Percentiles rank a stretch among this genome's conserved stretches.
phyloP scores from a whole-genome alignment of 352 stramenopile species.

The Salisapilia sapeloensis region DNA sequence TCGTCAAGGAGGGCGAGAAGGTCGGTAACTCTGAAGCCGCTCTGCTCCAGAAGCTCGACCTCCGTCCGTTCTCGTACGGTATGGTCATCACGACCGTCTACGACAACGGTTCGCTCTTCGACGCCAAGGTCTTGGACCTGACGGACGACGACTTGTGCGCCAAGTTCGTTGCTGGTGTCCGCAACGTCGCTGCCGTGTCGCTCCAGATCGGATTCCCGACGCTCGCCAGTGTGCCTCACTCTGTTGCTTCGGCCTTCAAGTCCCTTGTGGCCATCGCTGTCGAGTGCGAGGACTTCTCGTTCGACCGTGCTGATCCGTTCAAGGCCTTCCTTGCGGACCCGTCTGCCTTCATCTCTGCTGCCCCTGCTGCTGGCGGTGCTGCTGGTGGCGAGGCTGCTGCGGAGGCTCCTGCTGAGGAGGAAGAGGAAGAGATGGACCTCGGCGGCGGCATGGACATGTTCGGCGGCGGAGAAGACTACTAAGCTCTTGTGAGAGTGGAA shows the following conservation, averaged over 20 bases:
- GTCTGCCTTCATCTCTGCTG: conserved; percentile 84
- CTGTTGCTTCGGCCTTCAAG: conserved; percentile 98
- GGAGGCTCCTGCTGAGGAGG: conserved; percentile 45
- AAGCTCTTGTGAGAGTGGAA: conserved; percentile 7
- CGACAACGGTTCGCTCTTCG: conserved; percentile 98
- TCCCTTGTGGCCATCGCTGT: conserved; percentile 91
- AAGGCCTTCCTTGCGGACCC: conserved; percentile 93
- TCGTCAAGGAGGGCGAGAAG: conserved; percentile 93
- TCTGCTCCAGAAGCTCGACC: conserved; percentile 97
- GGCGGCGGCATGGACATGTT: conserved; percentile 82
- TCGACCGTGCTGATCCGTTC: conserved; percentile 94
- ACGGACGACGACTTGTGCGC: conserved; percentile 92
- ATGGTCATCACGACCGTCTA: conserved; percentile 94
- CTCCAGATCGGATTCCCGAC: conserved; percentile 94
- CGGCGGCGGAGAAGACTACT: conserved; percentile 55
- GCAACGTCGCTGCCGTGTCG: conserved; percentile 90
- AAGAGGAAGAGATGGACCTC: conserved; percentile 74
- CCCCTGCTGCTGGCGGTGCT: conserved; percentile 61
- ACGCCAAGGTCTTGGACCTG: conserved; percentile 96
- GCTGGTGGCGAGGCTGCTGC: conserved; percentile 38
- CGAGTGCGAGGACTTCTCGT: conserved; percentile 93
- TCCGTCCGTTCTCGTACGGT: conserved; percentile 99
- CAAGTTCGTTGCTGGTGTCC: conserved; percentile 92
- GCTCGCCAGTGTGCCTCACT: conserved; percentile 96
- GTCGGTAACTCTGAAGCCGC: conserved; percentile 97